Conservation (phyloP, 345 rosid genomes). For the Turnera subulata region DNA sequence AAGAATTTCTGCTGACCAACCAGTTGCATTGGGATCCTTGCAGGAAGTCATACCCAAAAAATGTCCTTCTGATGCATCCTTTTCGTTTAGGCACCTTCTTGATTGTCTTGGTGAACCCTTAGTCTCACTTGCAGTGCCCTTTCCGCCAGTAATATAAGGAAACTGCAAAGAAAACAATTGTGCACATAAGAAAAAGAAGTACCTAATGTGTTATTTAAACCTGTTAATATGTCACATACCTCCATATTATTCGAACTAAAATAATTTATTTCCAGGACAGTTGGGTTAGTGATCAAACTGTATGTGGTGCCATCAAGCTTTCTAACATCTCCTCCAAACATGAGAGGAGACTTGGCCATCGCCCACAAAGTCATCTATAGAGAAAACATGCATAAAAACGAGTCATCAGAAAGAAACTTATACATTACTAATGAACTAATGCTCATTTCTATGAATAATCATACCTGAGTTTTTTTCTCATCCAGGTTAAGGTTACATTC, state of each 20-base stretch:
- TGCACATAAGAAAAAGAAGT: slow-evolving; percentile 1
- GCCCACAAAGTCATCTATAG: slow-evolving; percentile 91
- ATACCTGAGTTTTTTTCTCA: slow-evolving; percentile 82
- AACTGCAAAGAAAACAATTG: slow-evolving; percentile 41
- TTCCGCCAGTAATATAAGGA: slow-evolving; percentile 36
- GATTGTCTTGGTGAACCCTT: slow-evolving; percentile 8
- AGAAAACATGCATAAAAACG: slow-evolving; percentile 4
- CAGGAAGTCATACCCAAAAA: slow-evolving; percentile 66
- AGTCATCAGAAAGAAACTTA: slow-evolving; percentile 4
- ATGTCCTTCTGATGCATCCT: slow-evolving; percentile 17
- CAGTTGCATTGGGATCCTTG: slow-evolving; percentile 51
- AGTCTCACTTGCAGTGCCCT: slow-evolving; percentile 10
- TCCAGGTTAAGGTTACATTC: slow-evolving; percentile 46
- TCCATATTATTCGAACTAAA: slow-evolving; percentile 73
- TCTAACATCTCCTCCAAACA: slow-evolving; percentile 91
- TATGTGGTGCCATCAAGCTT: slow-evolving; percentile 61
- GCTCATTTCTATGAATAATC: neutral
- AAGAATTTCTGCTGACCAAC: slow-evolving; percentile 50
- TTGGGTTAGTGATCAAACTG: slow-evolving; percentile 67
- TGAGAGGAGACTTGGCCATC: slow-evolving; percentile 85
- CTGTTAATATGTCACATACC: slow-evolving; percentile 30
- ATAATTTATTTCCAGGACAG: slow-evolving; percentile 58
- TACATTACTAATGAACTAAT: neutral
- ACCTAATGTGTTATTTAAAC: neutral
- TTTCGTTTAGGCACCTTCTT: slow-evolving; percentile 17